Conservation (phyloP, 768 basidiomycete species). For the Coprinellus aureogranulatus region DNA sequence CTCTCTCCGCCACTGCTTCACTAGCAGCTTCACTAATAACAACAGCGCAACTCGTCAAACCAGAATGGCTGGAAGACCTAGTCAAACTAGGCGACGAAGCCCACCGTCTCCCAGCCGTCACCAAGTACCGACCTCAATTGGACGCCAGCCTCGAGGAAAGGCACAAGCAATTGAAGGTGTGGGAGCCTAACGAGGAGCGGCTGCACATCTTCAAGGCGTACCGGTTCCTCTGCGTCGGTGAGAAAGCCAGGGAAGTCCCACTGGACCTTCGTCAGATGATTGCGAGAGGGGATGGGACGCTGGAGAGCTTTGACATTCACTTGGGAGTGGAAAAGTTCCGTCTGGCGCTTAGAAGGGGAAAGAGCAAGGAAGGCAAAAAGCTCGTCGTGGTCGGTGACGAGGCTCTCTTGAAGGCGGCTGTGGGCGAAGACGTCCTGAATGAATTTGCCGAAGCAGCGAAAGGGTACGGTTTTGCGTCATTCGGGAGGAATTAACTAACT, state of each 20-base stretch:
- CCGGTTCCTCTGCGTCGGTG: slow-evolving; percentile 61
- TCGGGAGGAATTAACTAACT: background rate
- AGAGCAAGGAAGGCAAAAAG: slow-evolving; percentile 47
- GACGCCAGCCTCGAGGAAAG: slow-evolving; percentile 45
- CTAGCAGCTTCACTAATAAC: slow-evolving; percentile 61
- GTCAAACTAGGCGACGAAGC: slow-evolving; percentile 57
- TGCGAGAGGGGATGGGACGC: slow-evolving; percentile 54
- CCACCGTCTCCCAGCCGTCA: slow-evolving; percentile 51
- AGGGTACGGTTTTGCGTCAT: slow-evolving; percentile 34
- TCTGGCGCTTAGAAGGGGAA: slow-evolving; percentile 49
- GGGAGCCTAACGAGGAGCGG: slow-evolving; percentile 69
- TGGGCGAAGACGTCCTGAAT: slow-evolving; percentile 57
- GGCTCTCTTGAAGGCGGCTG: slow-evolving; percentile 42
- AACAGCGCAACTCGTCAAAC: slow-evolving; percentile 56
- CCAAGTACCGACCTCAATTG: slow-evolving; percentile 60
- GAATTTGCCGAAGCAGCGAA: slow-evolving; percentile 50
- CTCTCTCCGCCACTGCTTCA: slow-evolving; percentile 45
- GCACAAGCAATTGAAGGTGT: slow-evolving; percentile 52
- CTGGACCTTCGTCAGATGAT: slow-evolving; percentile 53
- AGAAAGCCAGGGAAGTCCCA: slow-evolving; percentile 49
- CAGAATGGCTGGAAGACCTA: slow-evolving; percentile 66
- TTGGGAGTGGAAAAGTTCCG: slow-evolving; percentile 50
- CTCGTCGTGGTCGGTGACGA: slow-evolving; percentile 55
- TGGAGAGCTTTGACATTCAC: slow-evolving; percentile 59
- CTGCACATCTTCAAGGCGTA: slow-evolving; percentile 49